A percentile compares a stretch with the other conserved stretches of the same genome.
These are phyloP conservation scores for Nymphaea thermarum DNA, from an alignment of 164 flowering plant genomes.

Conservation along the genomic window DNA sequence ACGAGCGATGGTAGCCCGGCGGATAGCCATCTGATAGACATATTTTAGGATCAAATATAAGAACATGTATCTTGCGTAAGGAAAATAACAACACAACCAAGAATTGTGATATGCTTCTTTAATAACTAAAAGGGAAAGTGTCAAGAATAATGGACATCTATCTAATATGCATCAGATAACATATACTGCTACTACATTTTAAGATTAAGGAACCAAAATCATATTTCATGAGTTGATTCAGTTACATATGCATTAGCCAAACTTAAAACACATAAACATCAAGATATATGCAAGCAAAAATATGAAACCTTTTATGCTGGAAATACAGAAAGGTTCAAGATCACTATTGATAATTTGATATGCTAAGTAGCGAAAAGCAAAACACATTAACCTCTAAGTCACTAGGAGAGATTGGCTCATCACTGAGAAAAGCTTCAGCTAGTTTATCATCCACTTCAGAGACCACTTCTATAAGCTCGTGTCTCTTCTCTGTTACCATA, in stretches of 20 bases:
- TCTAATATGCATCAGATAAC: not conserved
- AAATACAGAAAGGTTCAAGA: not conserved
- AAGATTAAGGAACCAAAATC: too few relatives aligned
- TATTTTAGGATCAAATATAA: not conserved
- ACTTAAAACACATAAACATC: too few relatives aligned
- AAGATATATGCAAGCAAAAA: too few relatives aligned
- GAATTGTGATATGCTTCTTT: too few relatives aligned
- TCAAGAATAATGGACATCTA: not conserved
- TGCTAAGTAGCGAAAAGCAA: not conserved
- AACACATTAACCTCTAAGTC: constrained; percentile 64
- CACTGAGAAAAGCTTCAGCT: constrained; percentile 79
- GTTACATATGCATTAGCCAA: too few relatives aligned
- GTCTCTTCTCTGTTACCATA: constrained; percentile 69
- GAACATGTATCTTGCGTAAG: too few relatives aligned
- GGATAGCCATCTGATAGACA: constrained; percentile 64
- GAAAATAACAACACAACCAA: not conserved
- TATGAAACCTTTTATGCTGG: not conserved
- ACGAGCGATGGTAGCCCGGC: constrained; percentile 81
- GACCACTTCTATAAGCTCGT: constrained; percentile 79
- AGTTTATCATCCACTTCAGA: constrained; percentile 96
- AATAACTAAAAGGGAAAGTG: not conserved
- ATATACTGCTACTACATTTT: too few relatives aligned
- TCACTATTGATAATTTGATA: not conserved
- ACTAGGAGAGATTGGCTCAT: constrained; percentile 76
- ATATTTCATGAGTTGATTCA: too few relatives aligned